Evolutionary conservation across 306 rosid species (phyloP).

Genomic region (Styphnolobium japonicum): DNA sequence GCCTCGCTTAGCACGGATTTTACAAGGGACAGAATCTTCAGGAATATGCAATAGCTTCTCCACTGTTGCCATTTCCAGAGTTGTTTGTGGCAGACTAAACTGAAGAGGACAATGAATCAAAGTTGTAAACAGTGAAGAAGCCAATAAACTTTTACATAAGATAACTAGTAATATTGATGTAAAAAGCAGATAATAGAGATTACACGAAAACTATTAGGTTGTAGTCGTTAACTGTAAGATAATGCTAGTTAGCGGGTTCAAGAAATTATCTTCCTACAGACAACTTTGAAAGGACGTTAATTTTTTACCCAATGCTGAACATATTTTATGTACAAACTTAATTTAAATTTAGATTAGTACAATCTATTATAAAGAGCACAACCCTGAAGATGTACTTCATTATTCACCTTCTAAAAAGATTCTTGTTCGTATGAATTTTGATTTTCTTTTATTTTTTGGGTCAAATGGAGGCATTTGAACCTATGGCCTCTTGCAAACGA

Average conservation of each 20-base stretch:
- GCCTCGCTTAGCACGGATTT: conserved; percentile 98
- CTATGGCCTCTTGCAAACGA: no score
- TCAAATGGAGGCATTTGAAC: no score
- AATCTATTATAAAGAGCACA: no score
- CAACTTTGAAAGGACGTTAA: neutral
- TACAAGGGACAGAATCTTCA: conserved; percentile 89
- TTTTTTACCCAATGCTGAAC: neutral
- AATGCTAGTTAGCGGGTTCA: neutral
- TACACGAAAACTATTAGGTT: neutral
- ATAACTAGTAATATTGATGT: neutral
- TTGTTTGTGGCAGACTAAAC: conserved; percentile 87
- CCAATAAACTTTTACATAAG: neutral
- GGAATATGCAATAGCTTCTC: conserved; percentile 84
- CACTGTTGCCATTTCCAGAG: conserved; percentile 73
- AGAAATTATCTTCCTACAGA: neutral
- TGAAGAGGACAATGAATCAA: conserved; percentile 34
- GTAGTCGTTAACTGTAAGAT: neutral
- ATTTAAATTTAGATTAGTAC: no score
- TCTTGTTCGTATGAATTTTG: no score
- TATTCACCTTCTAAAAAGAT: no score
- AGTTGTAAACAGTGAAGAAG: neutral
- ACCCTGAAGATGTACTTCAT: no score
- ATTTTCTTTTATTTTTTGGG: no score
- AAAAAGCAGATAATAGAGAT: neutral
- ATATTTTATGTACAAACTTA: no score